Evolutionary conservation across 768 basidiomycete species (phyloP).

Genomic region (Paxillus involutus): DNA sequence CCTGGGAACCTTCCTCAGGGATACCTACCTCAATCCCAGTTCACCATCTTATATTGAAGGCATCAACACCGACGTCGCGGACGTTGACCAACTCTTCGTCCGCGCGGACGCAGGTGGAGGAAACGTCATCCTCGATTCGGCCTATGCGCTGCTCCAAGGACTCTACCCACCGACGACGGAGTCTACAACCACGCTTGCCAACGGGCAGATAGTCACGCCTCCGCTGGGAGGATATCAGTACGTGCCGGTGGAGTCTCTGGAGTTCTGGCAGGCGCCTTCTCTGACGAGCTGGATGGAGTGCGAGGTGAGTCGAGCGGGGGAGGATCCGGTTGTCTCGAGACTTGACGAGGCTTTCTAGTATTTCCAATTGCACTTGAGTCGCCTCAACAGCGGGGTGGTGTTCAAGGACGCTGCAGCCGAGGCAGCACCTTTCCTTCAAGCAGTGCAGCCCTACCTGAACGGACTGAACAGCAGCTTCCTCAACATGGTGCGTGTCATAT

Average conservation of each 20-base stretch:
- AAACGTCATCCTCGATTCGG: slow-evolving; percentile 78
- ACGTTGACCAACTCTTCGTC: slow-evolving; percentile 68
- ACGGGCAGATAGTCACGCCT: slow-evolving; percentile 65
- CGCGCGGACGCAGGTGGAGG: slow-evolving; percentile 83
- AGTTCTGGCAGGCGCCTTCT: slow-evolving; percentile 56
- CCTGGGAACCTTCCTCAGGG: slow-evolving; percentile 58
- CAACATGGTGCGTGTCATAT: slow-evolving; percentile 54
- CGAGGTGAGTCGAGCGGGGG: slow-evolving; percentile 33
- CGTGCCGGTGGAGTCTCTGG: slow-evolving; percentile 60
- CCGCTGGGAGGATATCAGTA: slow-evolving; percentile 89
- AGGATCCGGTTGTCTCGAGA: neutral
- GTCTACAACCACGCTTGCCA: slow-evolving; percentile 69
- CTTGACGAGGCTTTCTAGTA: slow-evolving; percentile 15
- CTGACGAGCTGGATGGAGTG: slow-evolving; percentile 79
- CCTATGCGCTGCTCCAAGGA: slow-evolving; percentile 80
- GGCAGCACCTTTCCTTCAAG: slow-evolving; percentile 64
- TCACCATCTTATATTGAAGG: slow-evolving; percentile 69
- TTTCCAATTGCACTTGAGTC: slow-evolving; percentile 24
- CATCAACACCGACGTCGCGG: slow-evolving; percentile 62
- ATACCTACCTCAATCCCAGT: slow-evolving; percentile 59
- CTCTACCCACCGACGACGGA: slow-evolving; percentile 73
- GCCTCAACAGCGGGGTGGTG: slow-evolving; percentile 26
- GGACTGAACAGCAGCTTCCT: slow-evolving; percentile 61
- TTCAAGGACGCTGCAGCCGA: slow-evolving; percentile 57
- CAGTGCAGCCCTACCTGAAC: slow-evolving; percentile 65